Conservation (phyloP, 805 yeast species). For the Candida montana region DNA sequence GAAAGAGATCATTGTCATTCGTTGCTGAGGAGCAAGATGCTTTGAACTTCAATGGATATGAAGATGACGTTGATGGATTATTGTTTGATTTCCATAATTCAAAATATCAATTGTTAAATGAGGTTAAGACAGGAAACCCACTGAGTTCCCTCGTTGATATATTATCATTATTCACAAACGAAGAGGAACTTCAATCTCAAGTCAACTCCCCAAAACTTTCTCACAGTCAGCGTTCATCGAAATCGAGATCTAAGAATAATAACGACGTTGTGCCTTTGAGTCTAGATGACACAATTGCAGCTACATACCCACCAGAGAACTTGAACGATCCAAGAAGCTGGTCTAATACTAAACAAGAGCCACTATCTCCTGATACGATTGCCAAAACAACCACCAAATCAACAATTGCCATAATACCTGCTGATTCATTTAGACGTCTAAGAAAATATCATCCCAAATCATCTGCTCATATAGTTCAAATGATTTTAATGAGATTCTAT, state of each 20-base stretch:
- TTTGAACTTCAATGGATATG: constrained; percentile 11
- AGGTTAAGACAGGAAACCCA: constrained; percentile 79
- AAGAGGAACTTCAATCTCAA: constrained; percentile 17
- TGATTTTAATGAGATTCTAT: constrained; percentile 79
- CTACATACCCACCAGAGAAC: not conserved
- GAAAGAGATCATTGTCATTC: constrained; percentile 6
- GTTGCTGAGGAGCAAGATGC: constrained; percentile 17
- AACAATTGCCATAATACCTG: constrained; percentile 90
- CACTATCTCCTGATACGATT: constrained; percentile 34
- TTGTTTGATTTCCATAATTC: constrained; percentile 47
- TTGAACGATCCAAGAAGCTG: not conserved
- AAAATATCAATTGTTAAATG: constrained; percentile 70
- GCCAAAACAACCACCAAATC: constrained; percentile 73
- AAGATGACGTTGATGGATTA: constrained; percentile 1
- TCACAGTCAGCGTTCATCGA: not conserved
- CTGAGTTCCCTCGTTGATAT: constrained; percentile 79
- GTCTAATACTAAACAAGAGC: too few relatives aligned
- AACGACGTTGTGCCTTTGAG: constrained; percentile 18
- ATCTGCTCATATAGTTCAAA: constrained; percentile 90
- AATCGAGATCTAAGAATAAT: constrained; percentile 2
- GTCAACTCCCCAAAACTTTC: constrained; percentile 6
- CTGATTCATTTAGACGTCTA: constrained; percentile 69
- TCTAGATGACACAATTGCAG: constrained; percentile 10
- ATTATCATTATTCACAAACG: constrained; percentile 62
- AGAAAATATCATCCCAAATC: constrained; percentile 77